These are phyloP conservation scores for Fusarium oligoseptatum DNA, from an alignment of 2,329 filamentous ascomycete species.

Conservation along the genomic window DNA sequence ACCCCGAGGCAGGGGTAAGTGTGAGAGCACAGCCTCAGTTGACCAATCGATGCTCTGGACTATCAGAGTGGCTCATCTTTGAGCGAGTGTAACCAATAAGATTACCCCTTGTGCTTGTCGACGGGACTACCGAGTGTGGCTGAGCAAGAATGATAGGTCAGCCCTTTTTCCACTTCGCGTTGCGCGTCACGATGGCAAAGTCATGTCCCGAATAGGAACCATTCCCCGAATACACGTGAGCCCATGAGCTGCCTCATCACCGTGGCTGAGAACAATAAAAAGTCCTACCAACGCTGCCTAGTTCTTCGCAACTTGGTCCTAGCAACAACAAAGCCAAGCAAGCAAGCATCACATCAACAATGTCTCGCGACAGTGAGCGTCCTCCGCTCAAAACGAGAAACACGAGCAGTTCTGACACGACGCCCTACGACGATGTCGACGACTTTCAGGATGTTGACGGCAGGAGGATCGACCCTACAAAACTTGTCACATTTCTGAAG, in stretches of 20 bases:
- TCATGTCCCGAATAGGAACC: neutral
- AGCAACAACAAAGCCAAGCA: neutral
- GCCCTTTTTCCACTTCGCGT: conserved; percentile 5
- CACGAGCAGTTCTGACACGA: neutral
- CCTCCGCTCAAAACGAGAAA: neutral
- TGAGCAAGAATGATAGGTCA: conserved; percentile 1
- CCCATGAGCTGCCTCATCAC: neutral
- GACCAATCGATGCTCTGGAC: neutral
- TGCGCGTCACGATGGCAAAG: conserved; percentile 2
- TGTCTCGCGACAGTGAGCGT: neutral
- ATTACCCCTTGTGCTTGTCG: neutral
- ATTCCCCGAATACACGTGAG: neutral
- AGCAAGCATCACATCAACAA: neutral
- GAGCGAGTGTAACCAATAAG: neutral
- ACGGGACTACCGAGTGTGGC: neutral
- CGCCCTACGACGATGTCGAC: neutral
- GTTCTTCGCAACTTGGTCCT: neutral
- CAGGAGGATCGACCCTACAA: neutral
- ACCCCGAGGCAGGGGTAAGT: neutral
- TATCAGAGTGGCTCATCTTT: neutral
- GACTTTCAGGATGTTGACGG: conserved; percentile 10
- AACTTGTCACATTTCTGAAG: neutral
- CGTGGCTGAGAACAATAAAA: neutral
- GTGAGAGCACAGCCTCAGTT: neutral
- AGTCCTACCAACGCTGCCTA: neutral